Evolutionary conservation across 495 filamentous ascomycete genomes (phyloP).

Genomic region (Penicillium canescens): DNA sequence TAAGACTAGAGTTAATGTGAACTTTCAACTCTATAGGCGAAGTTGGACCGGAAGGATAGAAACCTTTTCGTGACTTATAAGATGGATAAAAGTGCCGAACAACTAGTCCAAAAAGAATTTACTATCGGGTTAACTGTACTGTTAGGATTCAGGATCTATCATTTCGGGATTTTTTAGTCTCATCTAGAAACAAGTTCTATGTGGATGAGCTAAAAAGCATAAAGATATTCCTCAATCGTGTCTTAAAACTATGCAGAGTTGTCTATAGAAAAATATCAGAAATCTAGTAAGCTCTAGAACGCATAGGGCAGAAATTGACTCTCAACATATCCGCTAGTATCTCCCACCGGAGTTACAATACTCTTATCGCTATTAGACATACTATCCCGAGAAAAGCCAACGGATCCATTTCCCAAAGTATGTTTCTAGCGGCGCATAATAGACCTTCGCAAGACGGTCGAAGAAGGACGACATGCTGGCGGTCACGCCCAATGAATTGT

Average conservation of each 20-base stretch:
- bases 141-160: slow-evolving; percentile 9
- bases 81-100: no score
- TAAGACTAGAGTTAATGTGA: no score
- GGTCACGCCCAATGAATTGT: no score
- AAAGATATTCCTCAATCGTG: slow-evolving; percentile 16
- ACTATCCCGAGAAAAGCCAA: slow-evolving; percentile 24
- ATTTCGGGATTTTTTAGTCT: slow-evolving; percentile 15
- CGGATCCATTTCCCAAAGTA: no score
- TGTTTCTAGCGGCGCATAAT: no score
- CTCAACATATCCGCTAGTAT: slow-evolving; percentile 11
- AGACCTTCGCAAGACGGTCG: no score
- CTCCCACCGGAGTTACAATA: slow-evolving; percentile 34
- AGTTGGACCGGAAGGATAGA: no score
- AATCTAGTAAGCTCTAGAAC: slow-evolving; percentile 23
- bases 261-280: slow-evolving; percentile 38
- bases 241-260: slow-evolving; percentile 29
- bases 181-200: slow-evolving; percentile 16
- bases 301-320: slow-evolving; percentile 20
- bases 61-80: no score
- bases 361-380: slow-evolving; percentile 33
- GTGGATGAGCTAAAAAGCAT: slow-evolving; percentile 11
- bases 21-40: no score
- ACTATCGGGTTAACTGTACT: no score
- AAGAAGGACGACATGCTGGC: no score
- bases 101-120: no score